Base-by-base conservation (phyloP, 164 flowering plant species). In the Aristolochia fimbriata region DNA sequence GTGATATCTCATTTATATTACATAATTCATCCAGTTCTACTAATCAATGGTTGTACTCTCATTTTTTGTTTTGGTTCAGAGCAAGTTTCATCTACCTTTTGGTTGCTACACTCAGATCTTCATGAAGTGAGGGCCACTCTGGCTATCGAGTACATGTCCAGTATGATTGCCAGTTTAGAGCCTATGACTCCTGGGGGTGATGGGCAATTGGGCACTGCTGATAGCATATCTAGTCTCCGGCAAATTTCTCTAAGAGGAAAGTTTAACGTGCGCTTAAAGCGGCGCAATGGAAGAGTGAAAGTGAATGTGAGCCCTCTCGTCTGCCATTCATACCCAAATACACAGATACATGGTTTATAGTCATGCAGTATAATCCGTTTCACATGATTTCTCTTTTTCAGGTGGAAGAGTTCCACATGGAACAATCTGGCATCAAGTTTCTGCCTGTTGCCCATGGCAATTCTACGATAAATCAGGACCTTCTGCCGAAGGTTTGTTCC, bases 271-370 rank as follows among this genome's bases (percentile, higher is more conserved):
- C 83, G 87, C 51, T 65, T 79, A 23, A 93, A 93, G 74, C 85
- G 93, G 31, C 75, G 93, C 62, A 93, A 90, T 81, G 99, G 99
- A 61, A 86, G 97, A 60, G 97, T 93, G 63, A 77, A 81, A 73
- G 63, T 82, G 51, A 77, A 68, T 78, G 97, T 88, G 65, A 58
- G 50, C 22, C 58, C 68, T 63, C 65, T 66, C 58, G 55, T 33
- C 60, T 54, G n/a, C 49, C 55, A 57, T 27, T 27, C 30, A 27
- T 27, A 27, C 3, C 2, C 30, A 27, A 2, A 27, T 27, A 2
- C 30, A 27, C 30, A 27, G 5, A 27, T 27, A 27, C 30, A 27
- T 2, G 30, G 5, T 5, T 27, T 2, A 27, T 27, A 27, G 2
- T 27, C 5, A 2, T 27, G 30, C 30, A 27, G 30, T 27, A 2